Conservation (phyloP, 2,329 filamentous ascomycete species). For the Penicillium sp. region DNA sequence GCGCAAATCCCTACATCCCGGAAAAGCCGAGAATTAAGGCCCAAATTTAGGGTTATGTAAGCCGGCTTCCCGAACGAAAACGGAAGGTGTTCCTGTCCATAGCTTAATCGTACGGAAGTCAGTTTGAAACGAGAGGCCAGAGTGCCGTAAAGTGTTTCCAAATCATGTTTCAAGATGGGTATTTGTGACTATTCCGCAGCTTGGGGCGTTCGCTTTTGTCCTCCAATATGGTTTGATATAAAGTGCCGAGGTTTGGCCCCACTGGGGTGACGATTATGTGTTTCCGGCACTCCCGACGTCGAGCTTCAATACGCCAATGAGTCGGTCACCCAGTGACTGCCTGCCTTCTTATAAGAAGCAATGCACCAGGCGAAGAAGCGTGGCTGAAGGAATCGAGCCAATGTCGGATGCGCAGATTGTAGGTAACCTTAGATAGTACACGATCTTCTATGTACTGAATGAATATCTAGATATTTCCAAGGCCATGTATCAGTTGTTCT, state of each 20-base stretch:
- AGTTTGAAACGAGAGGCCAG: background rate
- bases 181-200: background rate
- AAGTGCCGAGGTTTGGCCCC: background rate
- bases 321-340: too few species aligned
- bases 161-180: background rate
- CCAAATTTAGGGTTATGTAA: background rate
- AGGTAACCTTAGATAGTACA: too few species aligned
- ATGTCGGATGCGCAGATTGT: too few species aligned
- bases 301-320: background rate
- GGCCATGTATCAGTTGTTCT: too few species aligned
- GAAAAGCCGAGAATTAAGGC: background rate
- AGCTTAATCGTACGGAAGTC: background rate
- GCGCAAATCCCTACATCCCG: background rate
- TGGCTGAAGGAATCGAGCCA: too few species aligned
- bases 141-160: background rate
- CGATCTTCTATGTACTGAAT: too few species aligned
- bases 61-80: background rate
- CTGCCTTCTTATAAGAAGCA: too few species aligned
- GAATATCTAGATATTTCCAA: too few species aligned
- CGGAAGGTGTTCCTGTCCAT: background rate
- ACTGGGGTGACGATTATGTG: background rate
- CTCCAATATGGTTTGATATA: background rate
- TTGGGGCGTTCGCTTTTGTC: background rate
- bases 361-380: too few species aligned
- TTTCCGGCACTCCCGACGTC: background rate